phyloP scores from a whole-genome alignment of 2,329 filamentous ascomycete species.

The Lachnellula occidentalis region DNA sequence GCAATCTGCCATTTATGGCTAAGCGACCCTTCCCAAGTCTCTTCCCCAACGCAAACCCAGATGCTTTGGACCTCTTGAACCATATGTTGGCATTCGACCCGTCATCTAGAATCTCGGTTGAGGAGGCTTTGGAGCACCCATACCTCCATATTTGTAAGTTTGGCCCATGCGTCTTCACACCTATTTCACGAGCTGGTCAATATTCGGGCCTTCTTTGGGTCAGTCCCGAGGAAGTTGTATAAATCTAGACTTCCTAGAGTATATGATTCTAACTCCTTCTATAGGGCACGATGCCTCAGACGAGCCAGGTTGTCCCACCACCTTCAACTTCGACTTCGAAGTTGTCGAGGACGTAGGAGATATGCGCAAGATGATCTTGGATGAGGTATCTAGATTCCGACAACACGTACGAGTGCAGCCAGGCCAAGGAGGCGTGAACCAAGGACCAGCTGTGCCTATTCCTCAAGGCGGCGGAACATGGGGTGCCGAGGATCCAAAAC shows the following conservation, averaged over 20 bases:
- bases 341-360: slow-evolving; percentile 91
- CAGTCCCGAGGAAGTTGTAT: not conserved
- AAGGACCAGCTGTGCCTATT: slow-evolving; percentile 30
- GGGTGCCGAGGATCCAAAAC: slow-evolving; percentile 31
- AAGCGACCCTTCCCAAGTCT: slow-evolving; percentile 85
- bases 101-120: slow-evolving; percentile 85
- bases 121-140: slow-evolving; percentile 90
- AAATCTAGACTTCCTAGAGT: no score
- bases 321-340: slow-evolving; percentile 98
- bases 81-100: slow-evolving; percentile 98
- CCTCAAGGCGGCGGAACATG: slow-evolving; percentile 29
- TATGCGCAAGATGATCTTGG: slow-evolving; percentile 95
- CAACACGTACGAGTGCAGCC: slow-evolving; percentile 36
- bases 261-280: slow-evolving; percentile 34
- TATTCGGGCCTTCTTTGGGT: not conserved
- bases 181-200: not conserved
- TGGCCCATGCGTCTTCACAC: no score
- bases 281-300: slow-evolving; percentile 87
- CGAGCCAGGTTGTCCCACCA: slow-evolving; percentile 86
- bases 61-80: slow-evolving; percentile 91
- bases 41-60: slow-evolving; percentile 92
- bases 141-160: slow-evolving; percentile 75
- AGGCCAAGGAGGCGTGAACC: slow-evolving; percentile 24
- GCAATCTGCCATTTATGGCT: slow-evolving; percentile 90
- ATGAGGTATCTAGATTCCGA: slow-evolving; percentile 89